Percentiles rank a stretch among this genome's conserved stretches.
Conservation (phyloP, 2,329 filamentous ascomycete genomes). For the Venturia asperata region DNA sequence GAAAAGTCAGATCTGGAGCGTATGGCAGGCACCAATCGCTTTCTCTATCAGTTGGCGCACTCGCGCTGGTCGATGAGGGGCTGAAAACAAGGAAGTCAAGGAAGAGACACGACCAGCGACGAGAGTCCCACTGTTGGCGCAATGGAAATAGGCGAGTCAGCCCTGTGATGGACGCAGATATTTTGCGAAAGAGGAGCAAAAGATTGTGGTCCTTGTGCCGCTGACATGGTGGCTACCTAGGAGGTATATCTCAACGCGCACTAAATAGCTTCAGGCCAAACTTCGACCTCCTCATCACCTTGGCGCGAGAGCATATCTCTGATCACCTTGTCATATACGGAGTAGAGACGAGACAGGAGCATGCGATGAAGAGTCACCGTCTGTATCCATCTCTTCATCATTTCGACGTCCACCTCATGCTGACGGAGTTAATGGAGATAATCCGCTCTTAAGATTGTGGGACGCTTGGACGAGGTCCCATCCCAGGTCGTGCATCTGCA, state of each 20-base stretch:
- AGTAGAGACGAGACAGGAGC: not conserved
- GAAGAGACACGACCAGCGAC: not conserved
- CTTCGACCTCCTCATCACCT: not conserved
- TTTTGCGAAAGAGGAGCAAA: not conserved
- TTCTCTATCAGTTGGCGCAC: not conserved
- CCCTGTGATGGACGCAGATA: not conserved
- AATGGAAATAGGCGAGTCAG: not conserved
- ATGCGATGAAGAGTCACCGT: not conserved
- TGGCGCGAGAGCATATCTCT: not conserved
- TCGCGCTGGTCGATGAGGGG: not conserved
- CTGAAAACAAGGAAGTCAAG: not conserved
- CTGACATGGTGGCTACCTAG: not conserved
- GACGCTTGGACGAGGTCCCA: no score
- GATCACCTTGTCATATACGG: not conserved
- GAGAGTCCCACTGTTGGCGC: not conserved
- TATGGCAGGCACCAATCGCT: not conserved
- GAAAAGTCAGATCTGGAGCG: not conserved
- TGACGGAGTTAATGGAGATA: constrained; percentile 1
- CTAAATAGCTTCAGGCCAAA: constrained; percentile 10
- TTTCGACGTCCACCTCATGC: not conserved
- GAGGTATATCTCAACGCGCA: not conserved
- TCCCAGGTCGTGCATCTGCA: not conserved
- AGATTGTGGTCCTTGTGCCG: not conserved
- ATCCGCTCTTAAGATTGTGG: not conserved
- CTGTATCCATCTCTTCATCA: not conserved